A percentile compares a stretch with the other conserved stretches of the same genome.
Evolutionary conservation across 805 yeast species (phyloP).

Genomic region (Saturnispora besseyi): DNA sequence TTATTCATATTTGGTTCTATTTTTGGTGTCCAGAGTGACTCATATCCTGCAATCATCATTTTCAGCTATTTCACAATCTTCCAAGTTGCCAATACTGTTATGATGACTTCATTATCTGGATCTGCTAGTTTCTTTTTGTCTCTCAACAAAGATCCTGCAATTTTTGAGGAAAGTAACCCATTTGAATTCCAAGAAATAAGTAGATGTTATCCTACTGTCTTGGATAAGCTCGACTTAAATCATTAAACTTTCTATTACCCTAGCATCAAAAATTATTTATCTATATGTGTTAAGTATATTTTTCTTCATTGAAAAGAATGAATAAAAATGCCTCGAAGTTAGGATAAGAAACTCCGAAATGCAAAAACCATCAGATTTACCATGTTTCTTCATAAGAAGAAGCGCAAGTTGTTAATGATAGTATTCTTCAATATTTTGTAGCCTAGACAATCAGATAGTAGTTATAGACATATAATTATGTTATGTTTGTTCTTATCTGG

Average conservation of each 20-base stretch:
- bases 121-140: slow-evolving; percentile 78
- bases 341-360: too few species aligned
- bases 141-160: slow-evolving; percentile 77
- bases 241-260: neutral
- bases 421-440: too few species aligned
- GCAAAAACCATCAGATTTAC: too few species aligned
- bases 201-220: slow-evolving; percentile 21
- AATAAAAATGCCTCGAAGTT: too few species aligned
- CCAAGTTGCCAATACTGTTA: slow-evolving; percentile 61
- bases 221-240: slow-evolving; percentile 5
- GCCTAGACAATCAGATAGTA: too few species aligned
- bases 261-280: too few species aligned
- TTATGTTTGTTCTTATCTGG: too few species aligned
- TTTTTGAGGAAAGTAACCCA: slow-evolving; percentile 68
- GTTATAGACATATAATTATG: too few species aligned
- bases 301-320: too few species aligned
- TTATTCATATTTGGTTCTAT: slow-evolving; percentile 59
- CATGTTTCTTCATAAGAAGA: too few species aligned
- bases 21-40: slow-evolving; percentile 51
- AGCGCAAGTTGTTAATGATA: too few species aligned
- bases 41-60: slow-evolving; percentile 28
- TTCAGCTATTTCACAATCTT: slow-evolving; percentile 50
- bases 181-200: slow-evolving; percentile 27
- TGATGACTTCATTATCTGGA: slow-evolving; percentile 69
- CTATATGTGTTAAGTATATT: too few species aligned